phyloP scores from a whole-genome alignment of 768 basidiomycete genomes.

The Boletus patriciae region DNA sequence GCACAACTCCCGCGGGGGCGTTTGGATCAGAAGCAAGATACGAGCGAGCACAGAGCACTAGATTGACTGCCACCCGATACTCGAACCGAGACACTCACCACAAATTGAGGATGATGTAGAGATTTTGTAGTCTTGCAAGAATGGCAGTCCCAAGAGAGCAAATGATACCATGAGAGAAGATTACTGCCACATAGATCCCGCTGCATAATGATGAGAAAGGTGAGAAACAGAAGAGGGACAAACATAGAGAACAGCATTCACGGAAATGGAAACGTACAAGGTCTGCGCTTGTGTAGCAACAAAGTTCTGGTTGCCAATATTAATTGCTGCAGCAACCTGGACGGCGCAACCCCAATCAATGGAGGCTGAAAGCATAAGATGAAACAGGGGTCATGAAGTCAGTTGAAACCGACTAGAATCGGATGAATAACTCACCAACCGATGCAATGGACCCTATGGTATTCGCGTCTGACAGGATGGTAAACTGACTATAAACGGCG shows the following conservation, averaged over 20 bases:
- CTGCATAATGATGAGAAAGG: slow-evolving; percentile 34
- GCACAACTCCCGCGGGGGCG: too few species aligned
- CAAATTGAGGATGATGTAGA: slow-evolving; percentile 71
- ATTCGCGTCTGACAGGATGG: slow-evolving; percentile 41
- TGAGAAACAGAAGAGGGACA: background rate
- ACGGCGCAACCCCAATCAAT: slow-evolving; percentile 68
- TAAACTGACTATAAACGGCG: background rate
- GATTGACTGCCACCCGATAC: too few species aligned
- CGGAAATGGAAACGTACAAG: slow-evolving; percentile 41
- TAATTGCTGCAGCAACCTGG: slow-evolving; percentile 64
- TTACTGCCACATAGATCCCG: slow-evolving; percentile 61
- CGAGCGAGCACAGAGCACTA: too few species aligned
- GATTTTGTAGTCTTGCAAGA: slow-evolving; percentile 66
- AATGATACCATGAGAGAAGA: slow-evolving; percentile 60
- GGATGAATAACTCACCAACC: slow-evolving; percentile 27
- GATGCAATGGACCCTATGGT: slow-evolving; percentile 52
- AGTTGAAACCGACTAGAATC: background rate
- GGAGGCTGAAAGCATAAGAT: slow-evolving; percentile 41
- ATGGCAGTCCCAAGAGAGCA: slow-evolving; percentile 67
- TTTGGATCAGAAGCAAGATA: background rate
- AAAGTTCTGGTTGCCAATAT: slow-evolving; percentile 47
- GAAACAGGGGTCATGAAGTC: background rate
- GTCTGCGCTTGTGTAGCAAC: slow-evolving; percentile 38
- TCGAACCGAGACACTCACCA: slow-evolving; percentile 41
- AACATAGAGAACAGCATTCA: too few species aligned